phyloP scores from a whole-genome alignment of 139 green algal genomes.

The Chlorella sp. region DNA sequence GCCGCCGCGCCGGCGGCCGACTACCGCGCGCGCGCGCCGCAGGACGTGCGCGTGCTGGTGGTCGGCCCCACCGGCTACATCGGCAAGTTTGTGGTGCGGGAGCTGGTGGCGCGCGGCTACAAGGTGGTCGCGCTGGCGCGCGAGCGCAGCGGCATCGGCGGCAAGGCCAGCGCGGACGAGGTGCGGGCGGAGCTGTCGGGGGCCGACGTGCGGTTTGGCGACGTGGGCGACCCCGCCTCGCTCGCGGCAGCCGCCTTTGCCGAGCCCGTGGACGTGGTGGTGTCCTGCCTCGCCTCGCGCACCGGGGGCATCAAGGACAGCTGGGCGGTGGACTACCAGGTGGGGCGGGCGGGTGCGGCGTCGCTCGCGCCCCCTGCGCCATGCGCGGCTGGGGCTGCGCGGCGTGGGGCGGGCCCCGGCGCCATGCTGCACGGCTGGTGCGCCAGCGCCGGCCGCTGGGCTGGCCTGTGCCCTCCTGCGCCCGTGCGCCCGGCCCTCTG shows the following conservation, averaged over 20 bases:
- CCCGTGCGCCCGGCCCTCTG: too few species aligned
- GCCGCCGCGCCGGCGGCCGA: constrained; percentile 34
- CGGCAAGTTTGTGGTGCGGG: constrained; percentile 82
- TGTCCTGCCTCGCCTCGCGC: constrained; percentile 94
- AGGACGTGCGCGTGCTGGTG: constrained; percentile 89
- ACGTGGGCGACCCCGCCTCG: constrained; percentile 72
- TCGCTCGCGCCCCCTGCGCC: too few species aligned
- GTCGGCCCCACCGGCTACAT: constrained; percentile 98
- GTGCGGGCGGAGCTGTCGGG: constrained; percentile 76
- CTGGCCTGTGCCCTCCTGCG: too few species aligned
- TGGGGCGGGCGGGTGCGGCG: too few species aligned
- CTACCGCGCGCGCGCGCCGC: constrained; percentile 59
- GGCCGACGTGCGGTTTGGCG: constrained; percentile 88
- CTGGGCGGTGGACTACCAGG: constrained; percentile 98
- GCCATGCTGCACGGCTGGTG: too few species aligned
- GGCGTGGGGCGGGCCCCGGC: too few species aligned
- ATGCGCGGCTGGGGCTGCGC: too few species aligned
- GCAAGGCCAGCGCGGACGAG: constrained; percentile 82
- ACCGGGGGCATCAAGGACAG: constrained; percentile 92
- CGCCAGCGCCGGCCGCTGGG: too few species aligned
- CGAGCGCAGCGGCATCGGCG: constrained; percentile 89
- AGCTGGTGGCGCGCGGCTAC: constrained; percentile 68
- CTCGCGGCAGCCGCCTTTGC: constrained; percentile 68
- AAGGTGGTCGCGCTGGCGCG: constrained; percentile 87
- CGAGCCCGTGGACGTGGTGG: constrained; percentile 93